A percentile compares a stretch with the other conserved stretches of the same genome.
phyloP scores from a whole-genome alignment of 306 rosid genomes.

The Quercus suber region DNA sequence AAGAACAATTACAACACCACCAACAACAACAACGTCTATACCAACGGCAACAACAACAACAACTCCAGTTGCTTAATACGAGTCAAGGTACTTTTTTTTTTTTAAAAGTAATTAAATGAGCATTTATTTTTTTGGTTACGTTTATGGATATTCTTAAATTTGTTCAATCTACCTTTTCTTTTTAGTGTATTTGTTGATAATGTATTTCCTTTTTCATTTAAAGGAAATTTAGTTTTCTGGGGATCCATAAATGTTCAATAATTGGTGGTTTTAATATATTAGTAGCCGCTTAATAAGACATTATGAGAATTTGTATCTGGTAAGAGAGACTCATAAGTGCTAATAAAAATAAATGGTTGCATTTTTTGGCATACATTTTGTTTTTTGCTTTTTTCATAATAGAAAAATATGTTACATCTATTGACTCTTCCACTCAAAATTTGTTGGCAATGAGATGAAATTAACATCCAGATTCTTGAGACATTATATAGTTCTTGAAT shows the following conservation, averaged over 20 bases:
- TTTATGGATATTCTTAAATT: neutral
- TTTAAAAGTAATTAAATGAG: neutral
- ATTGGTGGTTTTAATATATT: neutral
- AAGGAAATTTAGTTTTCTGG: neutral
- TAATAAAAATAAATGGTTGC: neutral
- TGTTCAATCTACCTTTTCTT: neutral
- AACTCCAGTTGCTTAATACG: conserved; percentile 23
- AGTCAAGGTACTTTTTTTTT: conserved; percentile 30
- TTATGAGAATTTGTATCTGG: neutral
- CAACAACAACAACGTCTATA: neutral
- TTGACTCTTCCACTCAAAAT: too few relatives aligned
- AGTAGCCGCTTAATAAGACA: too few relatives aligned
- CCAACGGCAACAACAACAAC: neutral
- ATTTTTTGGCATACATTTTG: neutral
- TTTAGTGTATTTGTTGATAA: neutral
- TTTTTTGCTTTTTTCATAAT: too few relatives aligned
- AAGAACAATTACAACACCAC: neutral
- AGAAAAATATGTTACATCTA: neutral
- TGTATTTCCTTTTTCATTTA: neutral
- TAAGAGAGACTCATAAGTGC: neutral
- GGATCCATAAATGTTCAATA: neutral
- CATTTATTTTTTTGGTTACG: neutral
- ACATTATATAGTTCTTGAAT: neutral
- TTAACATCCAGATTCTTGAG: neutral
- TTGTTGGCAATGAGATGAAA: neutral